Evolutionary conservation across 208 protist species (phyloP), one percentile per base, ranked within the genome.

Genomic region (Angomonas desouzai): DNA sequence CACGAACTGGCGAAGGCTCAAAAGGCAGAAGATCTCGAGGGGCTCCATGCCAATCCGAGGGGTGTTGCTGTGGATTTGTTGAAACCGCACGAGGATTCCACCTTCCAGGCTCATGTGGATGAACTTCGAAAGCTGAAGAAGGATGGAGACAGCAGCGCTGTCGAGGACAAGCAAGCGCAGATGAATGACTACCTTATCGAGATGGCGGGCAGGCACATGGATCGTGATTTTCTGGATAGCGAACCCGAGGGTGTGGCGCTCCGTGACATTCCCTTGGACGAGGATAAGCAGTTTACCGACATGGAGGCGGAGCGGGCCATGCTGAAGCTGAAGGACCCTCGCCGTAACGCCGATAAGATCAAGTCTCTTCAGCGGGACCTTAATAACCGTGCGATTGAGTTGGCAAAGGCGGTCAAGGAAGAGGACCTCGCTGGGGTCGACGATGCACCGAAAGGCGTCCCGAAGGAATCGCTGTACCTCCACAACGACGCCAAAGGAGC

Each of bases 161-260:
- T 69, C 10, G 29, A 55, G 36, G 40, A 53, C 28, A 74, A 79
- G 18, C 29, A 77, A 36, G 66, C 38, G 0, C 55, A 72, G 6
- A 89, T 89, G 76, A 82, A 82, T 56, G 68, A 62, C 25, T 71
- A 76, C 18, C 75, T 68, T 10, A 48, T 76, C 33, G 79, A 64
- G 59, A 45, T 90, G 66, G 83, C 83, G 13, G 47, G 62, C 34
- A 55, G 79, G 43, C 56, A 76, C 18, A 59, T 91, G 49, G 75
- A 85, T 62, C 83, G 80, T 55, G 66, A 25, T 28, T 92, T 79
- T 64, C 72, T 89, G 10, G 77, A 92, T 48, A 75, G 62, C 2
- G 65, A 77, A 51, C 87, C 87, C 29, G 74, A 87, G 57, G 83
- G 78, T 27, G 79, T 93, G 27, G 74, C 77, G 32, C 69, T 89